phyloP scores from a whole-genome alignment of 2,329 filamentous ascomycete genomes.

The Gnomoniopsis smithogilvyi region DNA sequence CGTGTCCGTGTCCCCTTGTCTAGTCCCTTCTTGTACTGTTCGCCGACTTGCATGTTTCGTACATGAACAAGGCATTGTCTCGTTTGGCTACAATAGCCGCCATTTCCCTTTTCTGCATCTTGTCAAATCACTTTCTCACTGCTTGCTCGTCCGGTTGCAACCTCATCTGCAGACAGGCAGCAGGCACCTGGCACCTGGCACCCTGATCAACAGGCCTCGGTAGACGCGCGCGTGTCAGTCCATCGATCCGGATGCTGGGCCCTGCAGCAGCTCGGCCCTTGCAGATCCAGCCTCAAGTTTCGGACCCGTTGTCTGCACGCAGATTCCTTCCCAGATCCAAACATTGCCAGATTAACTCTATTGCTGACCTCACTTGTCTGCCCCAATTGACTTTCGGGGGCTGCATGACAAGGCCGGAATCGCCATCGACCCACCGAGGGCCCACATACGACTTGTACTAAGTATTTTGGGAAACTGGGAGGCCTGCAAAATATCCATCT shows the following conservation, averaged over 20 bases:
- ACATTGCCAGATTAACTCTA: not conserved
- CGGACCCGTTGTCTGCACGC: not conserved
- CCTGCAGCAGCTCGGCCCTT: not conserved
- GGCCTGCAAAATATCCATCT: not conserved
- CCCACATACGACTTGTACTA: not conserved
- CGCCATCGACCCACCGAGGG: not conserved
- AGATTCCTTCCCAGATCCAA: not conserved
- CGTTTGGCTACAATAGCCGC: not conserved
- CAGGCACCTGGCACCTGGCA: not conserved
- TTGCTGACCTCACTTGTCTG: not conserved
- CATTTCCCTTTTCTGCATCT: not conserved
- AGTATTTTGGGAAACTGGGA: not conserved
- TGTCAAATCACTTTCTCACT: not conserved
- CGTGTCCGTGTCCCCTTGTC: not conserved
- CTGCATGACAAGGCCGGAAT: not conserved
- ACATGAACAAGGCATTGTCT: not conserved
- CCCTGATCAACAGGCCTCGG: not conserved
- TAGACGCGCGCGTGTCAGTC: slow-evolving; percentile 8
- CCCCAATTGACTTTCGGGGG: not conserved
- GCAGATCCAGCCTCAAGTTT: not conserved
- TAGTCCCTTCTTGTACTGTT: not conserved
- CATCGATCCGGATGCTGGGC: not conserved
- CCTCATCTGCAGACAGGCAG: too few relatives aligned
- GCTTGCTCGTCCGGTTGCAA: too few relatives aligned
- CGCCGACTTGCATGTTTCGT: not conserved